Conservation (phyloP, 148 eudicot genomes). For the Pharnaceum exiguum region DNA sequence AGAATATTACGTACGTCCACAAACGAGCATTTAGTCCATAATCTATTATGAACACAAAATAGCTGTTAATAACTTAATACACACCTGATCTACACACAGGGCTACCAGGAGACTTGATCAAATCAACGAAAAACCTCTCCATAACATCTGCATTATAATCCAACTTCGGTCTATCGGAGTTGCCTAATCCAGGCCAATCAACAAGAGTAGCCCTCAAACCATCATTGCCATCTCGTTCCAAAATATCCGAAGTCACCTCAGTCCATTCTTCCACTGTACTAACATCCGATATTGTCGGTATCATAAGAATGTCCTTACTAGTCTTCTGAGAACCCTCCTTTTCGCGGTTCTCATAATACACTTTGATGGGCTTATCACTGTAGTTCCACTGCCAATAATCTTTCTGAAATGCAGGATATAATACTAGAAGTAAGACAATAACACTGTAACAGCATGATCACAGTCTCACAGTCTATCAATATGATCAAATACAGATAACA, state of each 20-base stretch:
- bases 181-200: slow-evolving; percentile 97
- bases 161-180: slow-evolving; percentile 84
- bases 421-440: neutral
- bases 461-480: too few relatives aligned
- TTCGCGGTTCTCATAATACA: slow-evolving; percentile 66
- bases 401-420: slow-evolving; percentile 28
- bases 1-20: too few relatives aligned
- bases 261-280: slow-evolving; percentile 97
- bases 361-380: slow-evolving; percentile 47
- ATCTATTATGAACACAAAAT: too few relatives aligned
- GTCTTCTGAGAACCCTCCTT: slow-evolving; percentile 46
- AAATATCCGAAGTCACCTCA: slow-evolving; percentile 63
- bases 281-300: slow-evolving; percentile 94
- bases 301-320: slow-evolving; percentile 60
- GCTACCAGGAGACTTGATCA: slow-evolving; percentile 57
- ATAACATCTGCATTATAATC: slow-evolving; percentile 88
- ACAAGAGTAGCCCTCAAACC: slow-evolving; percentile 68
- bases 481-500: too few relatives aligned
- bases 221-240: slow-evolving; percentile 34
- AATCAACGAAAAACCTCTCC: slow-evolving; percentile 89
- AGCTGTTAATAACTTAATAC: too few relatives aligned
- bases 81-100: slow-evolving; percentile 52
- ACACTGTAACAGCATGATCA: neutral
- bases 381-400: slow-evolving; percentile 77
- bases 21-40: too few relatives aligned